Base-by-base conservation (phyloP, 129 eudicot species). In the carrot (Daucus carota) region DNA sequence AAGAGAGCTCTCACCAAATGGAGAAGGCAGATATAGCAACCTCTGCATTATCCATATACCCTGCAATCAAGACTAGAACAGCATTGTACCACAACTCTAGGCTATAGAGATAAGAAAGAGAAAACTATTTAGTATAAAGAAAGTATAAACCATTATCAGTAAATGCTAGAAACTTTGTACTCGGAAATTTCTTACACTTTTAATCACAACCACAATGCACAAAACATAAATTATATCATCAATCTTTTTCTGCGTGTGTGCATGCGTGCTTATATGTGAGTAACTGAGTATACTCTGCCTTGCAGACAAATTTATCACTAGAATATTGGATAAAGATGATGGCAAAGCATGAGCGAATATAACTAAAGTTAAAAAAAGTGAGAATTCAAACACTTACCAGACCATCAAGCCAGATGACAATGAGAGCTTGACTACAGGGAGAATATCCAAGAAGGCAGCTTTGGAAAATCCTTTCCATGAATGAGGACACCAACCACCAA, bases 21-120 rank as follows among this genome's bases (percentile, higher is more conserved):
- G 97, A 91, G 78, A 91, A 91, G 50, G 97, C 92, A 32, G 97
- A 87, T 72, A 91, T 91, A 42, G 91, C 92, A 54, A 91, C 88
- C 83, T 89, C 91, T 0, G 94, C 94, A 65, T 91, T 81, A 31
- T 72, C 65, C 94, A 87, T 91, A 83, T 91, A 91, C 32, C 97
- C 94, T 6, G 94, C 97, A 54, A 90, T 76, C 62, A 90, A 79
- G 54, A 90, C 91, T 48, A 90, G 87, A 72, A 88, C 42, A 26
- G 96, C 89, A 74, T 83, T 75, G 85, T 90, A 90, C 96, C 96
- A 90, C 72, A 90, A 74, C 86, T 90, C 93, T 70, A 90, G 83
- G 84, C 96, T 90, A 67, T 70, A 75, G 32, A 57, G 47, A 76
- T 36, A 66, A 44, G 65, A 66, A 81, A 60, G 8, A 29, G 36